Base-by-base conservation (phyloP, 495 filamentous ascomycete species). In the Astrothelium subdiscretum region DNA sequence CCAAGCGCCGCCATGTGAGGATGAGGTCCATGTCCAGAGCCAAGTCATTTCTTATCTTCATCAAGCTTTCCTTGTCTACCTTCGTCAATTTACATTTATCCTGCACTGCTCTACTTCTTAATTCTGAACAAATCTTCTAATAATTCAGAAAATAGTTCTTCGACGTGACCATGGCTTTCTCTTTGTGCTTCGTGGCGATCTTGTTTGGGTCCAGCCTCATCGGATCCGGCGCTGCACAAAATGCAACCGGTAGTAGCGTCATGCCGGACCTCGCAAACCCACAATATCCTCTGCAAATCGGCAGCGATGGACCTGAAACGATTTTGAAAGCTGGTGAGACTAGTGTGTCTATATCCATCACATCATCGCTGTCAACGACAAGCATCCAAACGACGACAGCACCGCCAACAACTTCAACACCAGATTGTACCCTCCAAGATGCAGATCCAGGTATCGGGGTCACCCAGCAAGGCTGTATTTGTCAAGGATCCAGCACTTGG, bases 401-500 rank as follows among this genome's bases (percentile, higher is more conserved):
- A 40, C 6, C 35, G 6, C 35, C 35, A 40, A 6, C 52, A 57
- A n/a, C 52, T 18, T 26, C 52, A 22, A 57, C 52, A 31, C 52
- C 52, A 40, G 15, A 15, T 40, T 40, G 35, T 15, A 6, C 6
- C 35, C 35, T 40, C 15, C 52, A 26, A 57, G 52, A 57, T 24
- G n/a, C 3, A 22, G 52, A 57, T 57, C 52, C 52, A 27, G 52
- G 52, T 57, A 13, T 57, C 10, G 24, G 52, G 26, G 26, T 57
- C 24, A 57, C 52, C 15, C 15, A 13, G 15, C 24, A 18, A 57
- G 52, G 52, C 31, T 57, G 52, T 22, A 26, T 57, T 13, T 57
- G 52, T 57, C 52, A 57, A 57, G 52, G 31, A 22, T 57, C 52
- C 15, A 57, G 52, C 52, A 57, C 52, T 26, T 57, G 52, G 52